Evolutionary conservation across 768 basidiomycete species (phyloP), one percentile per base, ranked within the genome.

Genomic region (Clathrus columnatus): DNA sequence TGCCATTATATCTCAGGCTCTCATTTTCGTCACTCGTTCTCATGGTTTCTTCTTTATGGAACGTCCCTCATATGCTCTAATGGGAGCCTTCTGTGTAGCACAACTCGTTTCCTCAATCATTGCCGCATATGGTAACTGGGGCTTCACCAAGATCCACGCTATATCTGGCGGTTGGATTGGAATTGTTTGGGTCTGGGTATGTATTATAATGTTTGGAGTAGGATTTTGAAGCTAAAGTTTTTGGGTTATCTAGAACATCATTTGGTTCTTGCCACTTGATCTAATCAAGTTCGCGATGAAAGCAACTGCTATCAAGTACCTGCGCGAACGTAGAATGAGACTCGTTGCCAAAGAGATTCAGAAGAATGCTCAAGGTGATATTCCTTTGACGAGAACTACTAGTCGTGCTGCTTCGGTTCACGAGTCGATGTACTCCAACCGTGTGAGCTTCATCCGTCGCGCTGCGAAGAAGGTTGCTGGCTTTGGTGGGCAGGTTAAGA

Each of bases 31-130:
- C 70, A 95, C 92, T 41, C 91, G 92, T 73, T 84, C 92, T 62
- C 93, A 94, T 65, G 77, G 85, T 8, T 93, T 90, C 81, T 94
- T 92, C 87, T 95, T 92, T 78, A 90, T 91, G 88, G 91, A 95
- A 70, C 84, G 91, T 51, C 91, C 91, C 5, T 96, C 95, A 29
- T 72, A 76, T 28, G 95, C 95, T 27, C 83, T 98, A 54, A 76
- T 98, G 73, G 72, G 72, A 59, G 95, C 95, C 14, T 98, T 98
- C 83, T 83, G 82, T 69, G 65, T 97, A 55, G 95, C 95, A 17
- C 95, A 98, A 73, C 81, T 96, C 57, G 75, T 98, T 51, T 92
- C 94, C 1, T 89, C 91, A 41, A 94, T 98, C 76, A 97, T 98
- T 62, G 94, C 94, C 48, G 91, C 77, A 10, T 98, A 86, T 71